A percentile compares a stretch with the other conserved stretches of the same genome.
These are phyloP conservation scores for Ogataea salicorniae DNA, from an alignment of 805 yeast species.

Conservation along the genomic window DNA sequence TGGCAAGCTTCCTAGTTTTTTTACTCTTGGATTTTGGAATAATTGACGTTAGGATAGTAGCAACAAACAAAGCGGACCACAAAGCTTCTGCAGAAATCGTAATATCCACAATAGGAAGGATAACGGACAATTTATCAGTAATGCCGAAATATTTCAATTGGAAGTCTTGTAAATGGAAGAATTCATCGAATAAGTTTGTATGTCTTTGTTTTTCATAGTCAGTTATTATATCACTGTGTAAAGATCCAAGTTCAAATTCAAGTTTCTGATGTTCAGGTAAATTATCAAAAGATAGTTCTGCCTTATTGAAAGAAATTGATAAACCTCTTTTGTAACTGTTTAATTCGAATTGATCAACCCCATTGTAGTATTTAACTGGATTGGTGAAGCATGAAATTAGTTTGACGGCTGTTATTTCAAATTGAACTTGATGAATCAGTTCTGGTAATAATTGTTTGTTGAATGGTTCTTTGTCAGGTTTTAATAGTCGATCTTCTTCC, in stretches of 20 bases:
- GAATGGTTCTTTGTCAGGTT: not conserved
- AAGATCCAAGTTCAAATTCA: constrained; percentile 5
- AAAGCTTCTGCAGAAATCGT: constrained; percentile 26
- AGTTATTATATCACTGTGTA: constrained; percentile 13
- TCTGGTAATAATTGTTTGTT: not conserved
- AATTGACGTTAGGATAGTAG: constrained; percentile 9
- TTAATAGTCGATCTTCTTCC: not conserved
- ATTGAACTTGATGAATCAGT: constrained; percentile 5
- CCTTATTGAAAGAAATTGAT: constrained; percentile 4
- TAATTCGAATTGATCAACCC: constrained; percentile 25
- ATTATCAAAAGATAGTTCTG: constrained; percentile 2
- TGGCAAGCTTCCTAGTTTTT: not conserved
- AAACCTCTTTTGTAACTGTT: constrained; percentile 27
- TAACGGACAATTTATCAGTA: constrained; percentile 14
- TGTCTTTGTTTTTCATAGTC: constrained; percentile 17
- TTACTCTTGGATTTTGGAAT: constrained; percentile 7
- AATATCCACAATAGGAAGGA: constrained; percentile 25
- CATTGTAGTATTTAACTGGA: constrained; percentile 27
- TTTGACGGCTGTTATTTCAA: constrained; percentile 11
- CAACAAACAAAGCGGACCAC: constrained; percentile 28
- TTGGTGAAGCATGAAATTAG: constrained; percentile 25
- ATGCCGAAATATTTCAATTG: constrained; percentile 11
- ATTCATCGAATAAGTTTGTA: constrained; percentile 3
- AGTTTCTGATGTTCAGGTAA: constrained; percentile 2
- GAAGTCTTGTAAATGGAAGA: constrained; percentile 11